Evolutionary conservation across 129 eudicot genomes (phyloP), one percentile per base, ranked within the genome.

Genomic region (Rutidosis leptorrhynchoides): DNA sequence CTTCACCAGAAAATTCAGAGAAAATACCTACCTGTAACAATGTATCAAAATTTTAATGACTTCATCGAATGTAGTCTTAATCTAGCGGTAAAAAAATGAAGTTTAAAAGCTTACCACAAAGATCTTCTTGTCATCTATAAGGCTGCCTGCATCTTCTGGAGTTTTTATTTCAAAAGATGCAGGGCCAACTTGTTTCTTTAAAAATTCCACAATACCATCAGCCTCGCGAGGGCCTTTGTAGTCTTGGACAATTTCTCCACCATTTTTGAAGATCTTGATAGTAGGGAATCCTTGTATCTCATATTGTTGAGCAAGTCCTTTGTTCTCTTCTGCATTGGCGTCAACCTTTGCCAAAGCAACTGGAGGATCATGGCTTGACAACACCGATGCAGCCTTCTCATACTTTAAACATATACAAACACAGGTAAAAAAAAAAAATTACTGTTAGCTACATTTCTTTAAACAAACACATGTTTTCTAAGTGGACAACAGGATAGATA

Each of bases 191-290:
- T 82, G 94, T 62, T 83, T 87, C 84, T 87, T 87, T 62, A 91
- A 63, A 73, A 78, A 83, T 5, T 76, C 71, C 43, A 84, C 94
- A 14, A 91, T 85, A 29, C 95, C 97, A 71, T 81, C 93, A 64
- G 97, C 97, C 27, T 84, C 94, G n/a, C 96, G 90, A 30, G 96
- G 90, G 22, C 96, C 96, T 30, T 87, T 85, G 78, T 82, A 87
- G 6, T 87, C 94, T 46, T 91, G 88, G 27, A 80, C 69, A 72
- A 6, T 35, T 68, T 84, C 80, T 8, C 87, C 97, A 71, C 96
- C 96, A 32, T 81, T 85, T 83, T 84, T 85, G 35, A 91, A 74
- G 55, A 91, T 85, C 74, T 91, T 91, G 55, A 91, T 72, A 1
- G 97, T 91, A 27, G 97, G 97, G 82, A 78, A 85, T 25, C 97